These are phyloP conservation scores for Talaromyces piceae DNA, from an alignment of 2,329 filamentous ascomycete genomes.

Conservation along the genomic window DNA sequence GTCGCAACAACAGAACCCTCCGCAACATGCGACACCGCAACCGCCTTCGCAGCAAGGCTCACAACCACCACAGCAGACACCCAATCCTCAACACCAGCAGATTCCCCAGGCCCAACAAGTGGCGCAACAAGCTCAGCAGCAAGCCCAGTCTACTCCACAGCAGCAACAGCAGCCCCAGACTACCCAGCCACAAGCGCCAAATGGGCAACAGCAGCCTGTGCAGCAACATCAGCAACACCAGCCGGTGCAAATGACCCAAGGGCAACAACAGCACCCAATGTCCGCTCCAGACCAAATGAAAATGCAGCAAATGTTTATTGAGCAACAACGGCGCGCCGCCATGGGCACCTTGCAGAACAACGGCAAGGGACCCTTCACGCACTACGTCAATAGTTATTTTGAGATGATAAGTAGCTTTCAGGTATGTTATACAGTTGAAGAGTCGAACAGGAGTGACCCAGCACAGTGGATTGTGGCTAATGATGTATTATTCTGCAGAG, in stretches of 20 bases:
- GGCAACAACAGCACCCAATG: conserved; percentile 31
- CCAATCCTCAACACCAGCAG: conserved; percentile 32
- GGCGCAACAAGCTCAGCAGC: conserved; percentile 22
- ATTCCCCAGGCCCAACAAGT: conserved; percentile 30
- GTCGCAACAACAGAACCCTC: conserved; percentile 25
- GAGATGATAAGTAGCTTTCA: conserved; percentile 50
- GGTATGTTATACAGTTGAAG: conserved; percentile 38
- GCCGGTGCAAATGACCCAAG: conserved; percentile 9
- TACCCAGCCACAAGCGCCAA: conserved; percentile 22
- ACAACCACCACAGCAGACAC: conserved; percentile 30
- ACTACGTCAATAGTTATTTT: conserved; percentile 50
- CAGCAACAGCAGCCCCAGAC: conserved; percentile 8
- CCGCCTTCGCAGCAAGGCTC: conserved; percentile 30
- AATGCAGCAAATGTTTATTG: conserved; percentile 36
- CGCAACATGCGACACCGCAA: conserved; percentile 24
- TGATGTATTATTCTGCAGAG: conserved; percentile 33
- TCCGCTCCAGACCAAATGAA: conserved; percentile 35
- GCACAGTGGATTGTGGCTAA: conserved; percentile 9
- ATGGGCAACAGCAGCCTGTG: conserved; percentile 13
- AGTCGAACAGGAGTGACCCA: neutral
- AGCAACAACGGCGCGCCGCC: conserved; percentile 24
- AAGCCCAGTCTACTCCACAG: conserved; percentile 7
- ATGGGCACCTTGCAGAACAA: conserved; percentile 14
- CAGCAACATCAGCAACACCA: conserved; percentile 29
- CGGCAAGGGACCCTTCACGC: conserved; percentile 38